Conservation (phyloP, 768 basidiomycete genomes). For the Daedalea quercina region DNA sequence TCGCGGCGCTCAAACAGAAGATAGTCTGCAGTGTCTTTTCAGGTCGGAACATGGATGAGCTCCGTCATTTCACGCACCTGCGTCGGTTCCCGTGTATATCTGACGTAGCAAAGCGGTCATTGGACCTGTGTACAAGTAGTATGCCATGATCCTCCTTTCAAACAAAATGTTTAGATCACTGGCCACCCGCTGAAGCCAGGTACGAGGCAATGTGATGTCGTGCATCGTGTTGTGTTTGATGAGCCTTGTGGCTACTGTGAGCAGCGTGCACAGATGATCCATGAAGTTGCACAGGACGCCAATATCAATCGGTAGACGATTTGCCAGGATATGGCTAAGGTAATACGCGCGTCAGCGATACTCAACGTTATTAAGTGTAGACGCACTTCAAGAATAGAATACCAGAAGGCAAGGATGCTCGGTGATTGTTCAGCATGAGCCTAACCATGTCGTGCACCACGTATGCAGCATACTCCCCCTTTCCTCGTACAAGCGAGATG, state of each 20-base stretch:
- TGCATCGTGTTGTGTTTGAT: constrained; percentile 26
- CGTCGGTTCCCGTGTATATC: constrained; percentile 4
- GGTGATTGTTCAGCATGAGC: constrained; percentile 1
- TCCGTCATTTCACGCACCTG: neutral
- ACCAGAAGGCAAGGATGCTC: constrained; percentile 22
- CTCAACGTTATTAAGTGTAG: neutral
- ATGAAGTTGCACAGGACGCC: constrained; percentile 44
- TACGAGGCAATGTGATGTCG: constrained; percentile 44
- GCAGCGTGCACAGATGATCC: constrained; percentile 39
- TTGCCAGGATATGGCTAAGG: constrained; percentile 34
- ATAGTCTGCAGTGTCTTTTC: constrained; percentile 3
- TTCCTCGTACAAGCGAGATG: constrained; percentile 8
- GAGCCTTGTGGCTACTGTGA: constrained; percentile 30
- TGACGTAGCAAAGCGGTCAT: constrained; percentile 9
- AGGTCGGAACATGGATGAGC: neutral
- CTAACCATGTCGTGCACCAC: constrained; percentile 24
- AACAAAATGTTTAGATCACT: neutral
- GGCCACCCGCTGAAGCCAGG: constrained; percentile 29
- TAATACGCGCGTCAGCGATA: no score
- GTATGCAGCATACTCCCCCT: constrained; percentile 8
- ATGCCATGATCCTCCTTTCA: constrained; percentile 1
- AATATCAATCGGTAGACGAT: constrained; percentile 34
- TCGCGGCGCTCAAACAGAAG: constrained; percentile 6
- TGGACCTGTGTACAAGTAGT: constrained; percentile 3
- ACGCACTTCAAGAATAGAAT: constrained; percentile 35